A percentile compares a stretch with the other conserved stretches of the same genome.
Evolutionary conservation across 495 filamentous ascomycete genomes (phyloP).

Genomic region (Penicillium longicatenatum): DNA sequence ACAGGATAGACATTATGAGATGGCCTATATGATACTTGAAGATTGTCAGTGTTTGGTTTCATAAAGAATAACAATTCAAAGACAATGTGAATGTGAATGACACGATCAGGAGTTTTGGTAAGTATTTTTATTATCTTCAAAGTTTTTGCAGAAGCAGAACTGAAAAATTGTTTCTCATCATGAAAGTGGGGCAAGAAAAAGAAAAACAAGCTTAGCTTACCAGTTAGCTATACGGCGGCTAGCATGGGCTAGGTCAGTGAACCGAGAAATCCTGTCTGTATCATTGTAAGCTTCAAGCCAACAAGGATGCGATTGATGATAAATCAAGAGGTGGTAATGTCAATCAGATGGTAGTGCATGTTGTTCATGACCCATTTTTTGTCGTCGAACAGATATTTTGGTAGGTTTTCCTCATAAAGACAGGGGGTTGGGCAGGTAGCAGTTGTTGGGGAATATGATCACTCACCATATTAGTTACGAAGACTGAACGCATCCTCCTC

Average conservation of each 20-base stretch:
- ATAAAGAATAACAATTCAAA: conserved; percentile 8
- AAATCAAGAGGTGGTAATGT: conserved; percentile 27
- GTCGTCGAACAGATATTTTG: conserved; percentile 71
- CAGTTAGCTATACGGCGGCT: background rate
- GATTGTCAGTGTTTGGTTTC: conserved; percentile 24
- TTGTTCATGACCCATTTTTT: conserved; percentile 86
- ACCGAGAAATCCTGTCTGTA: conserved; percentile 12
- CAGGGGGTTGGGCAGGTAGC: conserved; percentile 13
- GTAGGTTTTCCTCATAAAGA: conserved; percentile 65
- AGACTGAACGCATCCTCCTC: conserved; percentile 2
- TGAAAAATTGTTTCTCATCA: conserved; percentile 82
- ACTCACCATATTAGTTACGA: conserved; percentile 30
- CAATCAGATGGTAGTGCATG: conserved; percentile 99
- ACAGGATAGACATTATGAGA: conserved; percentile 3
- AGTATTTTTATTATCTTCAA: conserved; percentile 77
- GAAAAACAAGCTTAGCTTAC: conserved; percentile 14
- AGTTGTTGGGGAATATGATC: conserved; percentile 5
- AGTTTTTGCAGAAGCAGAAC: conserved; percentile 90
- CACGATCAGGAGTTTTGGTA: conserved; percentile 70
- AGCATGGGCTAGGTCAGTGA: background rate
- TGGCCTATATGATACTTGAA: background rate
- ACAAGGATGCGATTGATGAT: conserved; percentile 6
- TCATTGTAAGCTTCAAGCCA: conserved; percentile 20
- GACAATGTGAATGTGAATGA: conserved; percentile 17
- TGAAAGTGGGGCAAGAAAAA: conserved; percentile 29